Evolutionary conservation across 2,329 filamentous ascomycete species (phyloP).

Genomic region (Colletotrichum theobromicola): DNA sequence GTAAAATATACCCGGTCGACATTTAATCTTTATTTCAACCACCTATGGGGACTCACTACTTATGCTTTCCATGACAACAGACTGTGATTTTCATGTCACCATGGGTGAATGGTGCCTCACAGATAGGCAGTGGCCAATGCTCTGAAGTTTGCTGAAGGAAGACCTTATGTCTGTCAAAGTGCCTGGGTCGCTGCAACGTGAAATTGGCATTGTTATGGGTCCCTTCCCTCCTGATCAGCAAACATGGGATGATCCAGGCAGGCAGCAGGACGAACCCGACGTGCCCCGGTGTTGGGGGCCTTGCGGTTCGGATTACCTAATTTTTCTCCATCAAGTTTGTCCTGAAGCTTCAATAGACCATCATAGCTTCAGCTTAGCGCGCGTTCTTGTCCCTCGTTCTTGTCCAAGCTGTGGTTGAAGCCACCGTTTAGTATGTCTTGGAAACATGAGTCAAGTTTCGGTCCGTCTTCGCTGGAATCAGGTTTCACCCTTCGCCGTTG

Average conservation of each 20-base stretch:
- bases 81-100: background rate
- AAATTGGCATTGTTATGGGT: background rate
- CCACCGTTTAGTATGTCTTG: background rate
- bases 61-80: background rate
- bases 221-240: background rate
- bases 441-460: background rate
- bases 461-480: background rate
- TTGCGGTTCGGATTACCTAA: background rate
- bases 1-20: background rate
- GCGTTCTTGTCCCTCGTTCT: background rate
- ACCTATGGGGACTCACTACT: fast-evolving
- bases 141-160: background rate
- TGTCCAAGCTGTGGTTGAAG: background rate
- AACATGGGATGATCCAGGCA: background rate
- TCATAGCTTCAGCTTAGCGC: background rate
- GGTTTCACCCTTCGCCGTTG: background rate
- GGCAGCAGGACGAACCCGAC: background rate
- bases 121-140: background rate
- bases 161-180: background rate
- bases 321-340: background rate
- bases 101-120: fast-evolving
- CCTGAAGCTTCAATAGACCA: background rate
- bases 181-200: background rate
- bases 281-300: background rate
- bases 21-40: background rate